These are phyloP conservation scores for Venturia asperata DNA, from an alignment of 2,329 filamentous ascomycete species.

Conservation along the genomic window DNA sequence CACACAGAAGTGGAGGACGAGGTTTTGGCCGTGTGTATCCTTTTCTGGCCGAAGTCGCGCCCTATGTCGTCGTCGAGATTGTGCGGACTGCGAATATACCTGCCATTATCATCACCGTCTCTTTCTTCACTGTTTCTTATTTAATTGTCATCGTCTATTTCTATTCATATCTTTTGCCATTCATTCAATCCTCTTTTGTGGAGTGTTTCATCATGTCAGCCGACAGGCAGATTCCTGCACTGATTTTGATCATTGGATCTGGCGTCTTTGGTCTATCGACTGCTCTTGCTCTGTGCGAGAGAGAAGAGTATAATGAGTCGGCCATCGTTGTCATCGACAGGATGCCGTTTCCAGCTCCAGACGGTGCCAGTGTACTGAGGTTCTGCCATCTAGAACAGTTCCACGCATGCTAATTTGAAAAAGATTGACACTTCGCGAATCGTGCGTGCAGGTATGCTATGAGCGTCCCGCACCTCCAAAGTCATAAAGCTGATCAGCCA, in stretches of 20 bases:
- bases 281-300: constrained; percentile 61
- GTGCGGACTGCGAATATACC: neutral
- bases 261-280: constrained; percentile 55
- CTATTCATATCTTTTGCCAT: neutral
- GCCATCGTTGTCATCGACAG: constrained; percentile 53
- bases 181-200: neutral
- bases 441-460: constrained; percentile 16
- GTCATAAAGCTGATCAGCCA: neutral
- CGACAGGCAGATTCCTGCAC: constrained; percentile 29
- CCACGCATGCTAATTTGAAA: neutral
- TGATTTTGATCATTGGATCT: constrained; percentile 44
- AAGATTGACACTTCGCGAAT: constrained; percentile 19
- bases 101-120: neutral
- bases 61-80: neutral
- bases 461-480: neutral
- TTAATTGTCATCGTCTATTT: neutral
- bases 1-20: neutral
- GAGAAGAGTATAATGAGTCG: constrained; percentile 45
- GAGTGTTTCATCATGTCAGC: neutral
- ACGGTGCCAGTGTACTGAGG: constrained; percentile 45
- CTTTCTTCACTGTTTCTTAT: neutral
- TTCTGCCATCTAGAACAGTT: constrained; percentile 13
- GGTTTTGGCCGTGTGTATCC: neutral
- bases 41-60: constrained; percentile 5
- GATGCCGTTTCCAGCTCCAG: constrained; percentile 50